Conservation (phyloP, 768 basidiomycete genomes). For the Agaricus bisporus region DNA sequence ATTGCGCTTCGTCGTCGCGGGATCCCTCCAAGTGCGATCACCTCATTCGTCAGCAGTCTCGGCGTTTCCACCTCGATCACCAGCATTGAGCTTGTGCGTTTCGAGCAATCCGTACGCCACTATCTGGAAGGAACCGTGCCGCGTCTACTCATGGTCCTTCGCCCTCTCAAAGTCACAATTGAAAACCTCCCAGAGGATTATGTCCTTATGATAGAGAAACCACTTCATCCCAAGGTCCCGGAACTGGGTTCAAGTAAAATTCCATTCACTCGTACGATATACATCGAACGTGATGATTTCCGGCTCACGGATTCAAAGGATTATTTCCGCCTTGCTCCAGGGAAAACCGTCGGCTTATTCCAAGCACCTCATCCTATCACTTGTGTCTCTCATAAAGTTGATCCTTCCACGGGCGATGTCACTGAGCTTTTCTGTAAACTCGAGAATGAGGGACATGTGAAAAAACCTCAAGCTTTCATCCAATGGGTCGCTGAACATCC, state of each 20-base stretch:
- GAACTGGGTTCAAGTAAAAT: slow-evolving; percentile 76
- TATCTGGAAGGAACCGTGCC: slow-evolving; percentile 88
- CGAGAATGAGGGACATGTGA: slow-evolving; percentile 58
- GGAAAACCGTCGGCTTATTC: slow-evolving; percentile 95
- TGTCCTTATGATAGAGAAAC: slow-evolving; percentile 77
- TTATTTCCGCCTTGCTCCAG: slow-evolving; percentile 96
- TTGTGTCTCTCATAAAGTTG: slow-evolving; percentile 81
- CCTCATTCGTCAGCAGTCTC: slow-evolving; percentile 88
- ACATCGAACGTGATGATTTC: slow-evolving; percentile 94
- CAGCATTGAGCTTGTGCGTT: slow-evolving; percentile 82
- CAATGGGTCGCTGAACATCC: slow-evolving; percentile 94
- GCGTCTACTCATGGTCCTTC: slow-evolving; percentile 85
- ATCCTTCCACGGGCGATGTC: slow-evolving; percentile 66
- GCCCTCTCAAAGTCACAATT: slow-evolving; percentile 86
- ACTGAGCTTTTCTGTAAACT: slow-evolving; percentile 73
- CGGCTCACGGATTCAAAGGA: slow-evolving; percentile 85
- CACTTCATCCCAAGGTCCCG: slow-evolving; percentile 90
- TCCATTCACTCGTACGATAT: slow-evolving; percentile 84
- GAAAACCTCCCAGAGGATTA: slow-evolving; percentile 89
- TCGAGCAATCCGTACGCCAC: slow-evolving; percentile 84
- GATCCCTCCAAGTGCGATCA: slow-evolving; percentile 93
- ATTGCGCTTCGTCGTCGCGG: slow-evolving; percentile 94
- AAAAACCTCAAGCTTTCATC: slow-evolving; percentile 90
- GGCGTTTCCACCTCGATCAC: slow-evolving; percentile 85
- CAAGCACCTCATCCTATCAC: slow-evolving; percentile 90